Conservation (phyloP, 306 rosid species). For the Acmispon strigosus region DNA sequence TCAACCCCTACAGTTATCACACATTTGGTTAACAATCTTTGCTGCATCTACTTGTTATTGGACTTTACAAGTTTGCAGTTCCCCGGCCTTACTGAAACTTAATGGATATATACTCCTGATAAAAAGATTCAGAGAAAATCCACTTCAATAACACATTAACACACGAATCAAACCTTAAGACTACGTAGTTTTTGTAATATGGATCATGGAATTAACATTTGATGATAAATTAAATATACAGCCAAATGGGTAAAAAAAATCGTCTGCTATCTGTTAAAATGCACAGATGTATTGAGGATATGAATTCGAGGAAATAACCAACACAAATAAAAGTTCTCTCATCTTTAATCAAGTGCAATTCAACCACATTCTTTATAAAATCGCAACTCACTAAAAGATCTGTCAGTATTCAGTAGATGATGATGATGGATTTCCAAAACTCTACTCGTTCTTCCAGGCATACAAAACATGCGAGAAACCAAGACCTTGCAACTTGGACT, state of each 20-base stretch:
- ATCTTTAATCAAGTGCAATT: conserved; percentile 35
- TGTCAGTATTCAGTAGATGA: conserved; percentile 42
- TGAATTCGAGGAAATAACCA: conserved; percentile 20
- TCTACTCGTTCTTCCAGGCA: conserved; percentile 91
- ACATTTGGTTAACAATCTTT: not conserved
- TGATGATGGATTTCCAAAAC: conserved; percentile 20
- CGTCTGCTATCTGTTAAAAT: conserved; percentile 46
- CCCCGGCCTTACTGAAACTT: not conserved
- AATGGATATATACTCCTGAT: not conserved
- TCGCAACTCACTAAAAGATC: conserved; percentile 47
- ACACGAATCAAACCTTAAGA: not conserved
- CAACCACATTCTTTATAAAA: conserved; percentile 38
- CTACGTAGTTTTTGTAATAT: conserved; percentile 9
- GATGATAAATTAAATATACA: conserved; percentile 66
- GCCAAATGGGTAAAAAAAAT: conserved; percentile 33
- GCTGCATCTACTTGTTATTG: not conserved
- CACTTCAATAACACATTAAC: not conserved
- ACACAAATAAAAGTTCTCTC: conserved; percentile 42
- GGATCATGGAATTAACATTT: conserved; percentile 41
- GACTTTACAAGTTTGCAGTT: not conserved
- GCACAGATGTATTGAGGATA: conserved; percentile 36
- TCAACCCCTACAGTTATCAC: not conserved
- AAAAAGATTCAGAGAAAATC: not conserved
- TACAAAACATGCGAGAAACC: conserved; percentile 81
- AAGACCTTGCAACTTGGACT: conserved; percentile 52